phyloP scores from a whole-genome alignment of 2,329 filamentous ascomycete genomes.

The Penicillium nordicum region DNA sequence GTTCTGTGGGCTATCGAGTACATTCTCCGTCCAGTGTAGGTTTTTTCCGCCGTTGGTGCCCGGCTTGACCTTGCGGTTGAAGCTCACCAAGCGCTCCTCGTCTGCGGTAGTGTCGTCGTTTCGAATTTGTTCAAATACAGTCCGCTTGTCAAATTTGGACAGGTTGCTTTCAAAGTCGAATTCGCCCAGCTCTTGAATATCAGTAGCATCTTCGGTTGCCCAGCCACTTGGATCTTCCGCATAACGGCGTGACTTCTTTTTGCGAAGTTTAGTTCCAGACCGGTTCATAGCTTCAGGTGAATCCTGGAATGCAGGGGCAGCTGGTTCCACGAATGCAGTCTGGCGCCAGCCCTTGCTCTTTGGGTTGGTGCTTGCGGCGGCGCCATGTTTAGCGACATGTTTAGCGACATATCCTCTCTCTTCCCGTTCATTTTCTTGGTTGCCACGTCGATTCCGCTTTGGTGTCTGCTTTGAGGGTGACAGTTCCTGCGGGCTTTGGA shows the following conservation, averaged over 20 bases:
- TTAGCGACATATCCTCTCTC: slow-evolving; percentile 43
- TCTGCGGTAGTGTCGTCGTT: slow-evolving; percentile 87
- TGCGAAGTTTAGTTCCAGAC: slow-evolving; percentile 42
- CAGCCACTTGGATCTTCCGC: slow-evolving; percentile 71
- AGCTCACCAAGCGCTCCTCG: slow-evolving; percentile 81
- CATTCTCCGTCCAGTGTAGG: slow-evolving; percentile 85
- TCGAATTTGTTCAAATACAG: slow-evolving; percentile 86
- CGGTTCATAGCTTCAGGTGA: slow-evolving; percentile 30
- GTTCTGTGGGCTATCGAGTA: slow-evolving; percentile 69
- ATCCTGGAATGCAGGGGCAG: slow-evolving; percentile 43
- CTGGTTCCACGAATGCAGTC: slow-evolving; percentile 59
- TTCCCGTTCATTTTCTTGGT: slow-evolving; percentile 43
- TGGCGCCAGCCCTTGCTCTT: slow-evolving; percentile 65
- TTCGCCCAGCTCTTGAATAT: slow-evolving; percentile 87
- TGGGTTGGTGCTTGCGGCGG: slow-evolving; percentile 33
- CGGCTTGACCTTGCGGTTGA: slow-evolving; percentile 67
- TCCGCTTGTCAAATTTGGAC: slow-evolving; percentile 91
- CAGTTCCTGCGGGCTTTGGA: slow-evolving; percentile 20
- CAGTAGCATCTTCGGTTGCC: slow-evolving; percentile 93
- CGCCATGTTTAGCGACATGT: slow-evolving; percentile 34
- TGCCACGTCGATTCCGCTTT: slow-evolving; percentile 47
- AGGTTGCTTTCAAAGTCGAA: slow-evolving; percentile 90
- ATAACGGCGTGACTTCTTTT: slow-evolving; percentile 45
- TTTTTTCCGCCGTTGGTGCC: slow-evolving; percentile 82
- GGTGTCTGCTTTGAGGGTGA: slow-evolving; percentile 23